phyloP scores from a whole-genome alignment of 148 eudicot species.

The Amaranthus hypochondriacus region DNA sequence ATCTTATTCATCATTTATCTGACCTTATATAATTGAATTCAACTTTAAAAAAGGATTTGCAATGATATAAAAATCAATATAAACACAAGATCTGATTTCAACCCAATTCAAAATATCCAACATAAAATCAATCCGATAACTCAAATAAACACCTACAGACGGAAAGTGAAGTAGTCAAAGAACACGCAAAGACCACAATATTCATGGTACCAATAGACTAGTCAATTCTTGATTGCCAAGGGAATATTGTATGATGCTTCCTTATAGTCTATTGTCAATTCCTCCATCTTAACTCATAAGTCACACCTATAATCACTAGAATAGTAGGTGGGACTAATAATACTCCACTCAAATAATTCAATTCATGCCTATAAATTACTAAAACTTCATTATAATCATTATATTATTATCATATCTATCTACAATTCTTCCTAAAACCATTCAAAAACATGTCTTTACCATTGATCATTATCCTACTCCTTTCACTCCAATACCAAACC shows the following conservation, averaged over 20 bases:
- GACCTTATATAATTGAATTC: too few species aligned
- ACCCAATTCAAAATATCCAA: too few species aligned
- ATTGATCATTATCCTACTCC: conserved; percentile 19
- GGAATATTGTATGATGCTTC: conserved; percentile 20
- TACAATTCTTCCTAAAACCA: not conserved
- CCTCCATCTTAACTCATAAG: not conserved
- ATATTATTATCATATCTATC: not conserved
- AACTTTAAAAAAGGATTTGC: too few species aligned
- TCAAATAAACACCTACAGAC: too few species aligned
- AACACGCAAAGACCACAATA: conserved; percentile 2
- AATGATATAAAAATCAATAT: too few species aligned
- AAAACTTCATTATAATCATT: not conserved
- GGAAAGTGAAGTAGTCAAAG: conserved; percentile 10
- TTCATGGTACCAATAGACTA: not conserved
- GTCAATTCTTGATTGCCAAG: conserved; percentile 19
- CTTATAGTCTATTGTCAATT: conserved; percentile 2
- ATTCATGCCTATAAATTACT: conserved; percentile 3
- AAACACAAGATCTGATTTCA: too few species aligned
- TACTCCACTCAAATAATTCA: too few species aligned
- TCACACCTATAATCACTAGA: too few species aligned
- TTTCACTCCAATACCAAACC: conserved; percentile 25
- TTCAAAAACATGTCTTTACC: conserved; percentile 20
- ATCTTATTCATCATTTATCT: too few species aligned
- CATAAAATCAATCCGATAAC: too few species aligned
- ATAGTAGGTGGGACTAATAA: too few species aligned